These are phyloP conservation scores for Capsicum baccatum DNA, from an alignment of 257 asterid genomes.

Conservation along the genomic window DNA sequence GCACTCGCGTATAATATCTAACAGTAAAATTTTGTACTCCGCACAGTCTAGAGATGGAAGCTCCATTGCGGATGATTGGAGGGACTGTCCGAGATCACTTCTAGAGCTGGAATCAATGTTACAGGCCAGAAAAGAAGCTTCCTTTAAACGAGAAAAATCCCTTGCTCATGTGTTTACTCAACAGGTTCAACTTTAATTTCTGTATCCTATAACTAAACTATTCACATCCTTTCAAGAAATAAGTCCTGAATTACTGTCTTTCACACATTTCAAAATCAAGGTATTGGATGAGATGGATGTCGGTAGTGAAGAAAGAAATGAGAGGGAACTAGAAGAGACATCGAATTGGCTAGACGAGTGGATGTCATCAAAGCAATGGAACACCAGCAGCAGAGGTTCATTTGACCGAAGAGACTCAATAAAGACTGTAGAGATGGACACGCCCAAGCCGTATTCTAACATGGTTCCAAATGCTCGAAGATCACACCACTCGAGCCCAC, in stretches of 20 bases:
- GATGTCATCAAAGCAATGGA: constrained; percentile 76
- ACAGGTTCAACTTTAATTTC: constrained; percentile 46
- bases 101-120: constrained; percentile 75
- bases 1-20: not conserved
- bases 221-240: constrained; percentile 6
- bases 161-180: constrained; percentile 70
- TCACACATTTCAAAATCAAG: constrained; percentile 38
- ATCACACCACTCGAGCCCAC: constrained; percentile 68
- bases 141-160: constrained; percentile 63
- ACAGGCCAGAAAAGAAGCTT: constrained; percentile 76
- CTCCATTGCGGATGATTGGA: constrained; percentile 67
- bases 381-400: constrained; percentile 62
- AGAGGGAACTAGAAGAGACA: constrained; percentile 47
- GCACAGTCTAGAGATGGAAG: constrained; percentile 74
- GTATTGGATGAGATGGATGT: constrained; percentile 46
- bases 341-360: constrained; percentile 62
- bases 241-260: not conserved
- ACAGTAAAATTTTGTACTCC: not conserved
- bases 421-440: constrained; percentile 83
- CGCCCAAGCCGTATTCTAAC: constrained; percentile 41
- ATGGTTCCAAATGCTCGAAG: constrained; percentile 46
- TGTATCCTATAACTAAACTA: not conserved
- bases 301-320: constrained; percentile 47
- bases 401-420: constrained; percentile 70
- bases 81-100: constrained; percentile 73